Evolutionary conservation across 306 rosid genomes (phyloP), one percentile per base, ranked within the genome.

Genomic region (Glycine soja): DNA sequence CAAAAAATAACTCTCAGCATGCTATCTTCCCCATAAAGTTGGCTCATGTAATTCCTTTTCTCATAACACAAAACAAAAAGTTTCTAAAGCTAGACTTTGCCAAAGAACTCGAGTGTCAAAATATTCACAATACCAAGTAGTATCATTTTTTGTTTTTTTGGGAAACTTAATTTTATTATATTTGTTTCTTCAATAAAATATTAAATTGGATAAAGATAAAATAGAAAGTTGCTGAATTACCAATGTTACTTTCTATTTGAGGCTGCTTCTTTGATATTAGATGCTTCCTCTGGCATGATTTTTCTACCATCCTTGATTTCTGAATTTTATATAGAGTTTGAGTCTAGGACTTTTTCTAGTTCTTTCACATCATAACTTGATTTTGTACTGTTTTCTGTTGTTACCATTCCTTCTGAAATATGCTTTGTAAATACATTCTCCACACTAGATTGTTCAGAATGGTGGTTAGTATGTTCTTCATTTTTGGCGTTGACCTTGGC

Each of bases 401-500:
- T 43, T 4, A 4, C 36, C 24, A 2, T 43, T 45, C 36, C 73
- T 68, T 68, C 73, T 43, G 54, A 24, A 16, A 7, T 42, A 36
- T 66, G 12, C 13, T 66, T 42, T 40, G 72, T 3, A n/a, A 66
- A 43, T 47, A 9, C n/a, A 0, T 19, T 16, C 73, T 68, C 34
- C 73, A 43, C 45, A n/a, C 34, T 42, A 30, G 52, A 42, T 6
- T 12, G 75, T 15, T 76, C 73, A 47, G 50, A 64, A 15, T 48
- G 34, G 43, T 67, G 53, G 73, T 65, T 42, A 77, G 51, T 30
- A 10, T 36, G 59, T 42, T 51, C 73, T 48, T 77, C 74, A 52
- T 77, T 65, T 77, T 50, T 54, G 16, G 3, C 70, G 2, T 38
- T 13, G 42, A 19, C 57, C 46, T 43, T 19, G 12, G 15, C 40